These are phyloP conservation scores for Thraustochytrium sp. DNA, from an alignment of 352 stramenopile genomes.

Conservation along the genomic window DNA sequence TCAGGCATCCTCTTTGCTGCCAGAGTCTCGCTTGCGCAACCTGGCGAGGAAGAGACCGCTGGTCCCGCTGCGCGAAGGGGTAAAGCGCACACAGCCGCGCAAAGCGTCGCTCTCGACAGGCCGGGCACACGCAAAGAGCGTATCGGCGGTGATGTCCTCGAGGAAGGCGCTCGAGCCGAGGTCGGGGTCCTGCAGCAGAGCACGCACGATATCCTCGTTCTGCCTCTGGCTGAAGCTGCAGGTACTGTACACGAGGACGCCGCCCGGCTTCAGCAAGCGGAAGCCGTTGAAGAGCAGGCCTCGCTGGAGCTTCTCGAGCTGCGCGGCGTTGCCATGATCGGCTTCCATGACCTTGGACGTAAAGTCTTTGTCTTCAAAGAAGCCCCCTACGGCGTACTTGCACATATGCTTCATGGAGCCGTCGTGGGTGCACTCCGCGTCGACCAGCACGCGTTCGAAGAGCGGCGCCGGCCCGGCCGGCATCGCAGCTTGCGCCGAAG, in stretches of 20 bases:
- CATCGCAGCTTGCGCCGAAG: no score
- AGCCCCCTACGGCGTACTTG: conserved; percentile 56
- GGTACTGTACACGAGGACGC: conserved; percentile 87
- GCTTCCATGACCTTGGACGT: conserved; percentile 62
- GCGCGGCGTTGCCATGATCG: conserved; percentile 52
- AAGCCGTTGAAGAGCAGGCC: conserved; percentile 71
- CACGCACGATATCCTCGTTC: conserved; percentile 82
- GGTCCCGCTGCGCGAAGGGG: neutral
- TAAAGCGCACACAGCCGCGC: conserved; percentile 3
- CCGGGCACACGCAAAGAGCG: neutral
- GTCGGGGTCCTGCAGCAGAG: conserved; percentile 61
- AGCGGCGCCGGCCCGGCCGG: conserved; percentile 51
- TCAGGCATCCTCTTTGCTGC: no score
- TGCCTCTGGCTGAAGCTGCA: conserved; percentile 83
- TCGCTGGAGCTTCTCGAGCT: conserved; percentile 52
- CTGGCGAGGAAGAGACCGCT: conserved; percentile 42
- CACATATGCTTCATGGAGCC: conserved; percentile 79
- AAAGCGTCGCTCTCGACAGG: neutral
- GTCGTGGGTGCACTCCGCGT: conserved; percentile 91
- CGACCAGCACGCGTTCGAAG: conserved; percentile 89
- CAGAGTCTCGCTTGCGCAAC: neutral
- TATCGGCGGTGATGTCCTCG: conserved; percentile 41
- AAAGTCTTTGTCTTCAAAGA: conserved; percentile 68
- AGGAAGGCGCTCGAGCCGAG: conserved; percentile 47
- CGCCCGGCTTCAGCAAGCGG: conserved; percentile 69